Base-by-base conservation (phyloP, 257 asterid species). In the Sherardia arvensis region DNA sequence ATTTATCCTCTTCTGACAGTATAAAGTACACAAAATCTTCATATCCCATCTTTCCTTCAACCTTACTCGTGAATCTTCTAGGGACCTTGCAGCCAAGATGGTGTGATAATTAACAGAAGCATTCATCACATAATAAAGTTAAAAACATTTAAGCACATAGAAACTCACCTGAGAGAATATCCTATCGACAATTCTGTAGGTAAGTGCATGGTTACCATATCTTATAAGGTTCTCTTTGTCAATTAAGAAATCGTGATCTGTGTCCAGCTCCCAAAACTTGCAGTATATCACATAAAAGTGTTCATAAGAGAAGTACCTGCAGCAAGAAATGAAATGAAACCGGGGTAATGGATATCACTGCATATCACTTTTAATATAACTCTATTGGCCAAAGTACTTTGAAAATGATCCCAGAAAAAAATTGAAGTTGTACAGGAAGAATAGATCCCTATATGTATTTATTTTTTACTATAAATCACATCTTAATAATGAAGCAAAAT, bases 251-350 rank as follows among this genome's bases (percentile, higher is more conserved):
- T 93, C 99, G 69, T 93, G 99, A 80, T 93, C 99, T 15, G 96
- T 80, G 67, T 93, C 99, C 78, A 93, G 95, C 88, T 93, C 99
- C 99, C 99, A 93, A 70, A 93, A 93, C 83, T 93, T 93, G 95
- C 99, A 93, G 77, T 93, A 93, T 84, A 93, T 93, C 83, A 93
- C 99, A 64, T 93, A 93, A 74, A 93, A 93, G 79, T 93, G 99
- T 77, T 93, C 97, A 67, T 93, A 93, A 15, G 99, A 93, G 86
- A 93, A 93, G 83, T 87, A 93, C 87, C 99, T 93, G 90, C 62
- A 79, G 78, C 67, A 76, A 47, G 70, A 69, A 66, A 70, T 14
- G 70, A 49, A 69, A 33, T 33, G 38, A 66, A 55, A 25, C 10
- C 18, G 33, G 58, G 36, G 17, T 10, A 25, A 22, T 29, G 53